These are phyloP conservation scores for Bathelium albidoporum DNA, from an alignment of 495 filamentous ascomycete genomes.

Conservation along the genomic window DNA sequence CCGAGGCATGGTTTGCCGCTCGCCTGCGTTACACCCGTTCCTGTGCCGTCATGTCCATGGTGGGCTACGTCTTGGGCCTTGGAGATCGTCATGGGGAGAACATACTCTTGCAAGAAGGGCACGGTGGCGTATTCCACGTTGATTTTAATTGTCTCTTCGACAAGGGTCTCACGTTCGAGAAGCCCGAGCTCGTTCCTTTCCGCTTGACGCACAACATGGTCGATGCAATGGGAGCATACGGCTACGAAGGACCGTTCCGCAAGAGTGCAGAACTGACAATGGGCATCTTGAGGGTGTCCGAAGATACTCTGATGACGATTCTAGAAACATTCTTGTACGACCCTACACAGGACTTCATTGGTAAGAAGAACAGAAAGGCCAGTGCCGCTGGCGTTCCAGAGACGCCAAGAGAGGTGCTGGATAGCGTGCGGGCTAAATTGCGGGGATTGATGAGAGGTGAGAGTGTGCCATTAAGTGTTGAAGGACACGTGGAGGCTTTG, in stretches of 20 bases:
- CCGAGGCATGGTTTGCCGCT: slow-evolving; percentile 81
- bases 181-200: slow-evolving; percentile 94
- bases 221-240: slow-evolving; percentile 87
- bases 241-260: slow-evolving; percentile 88
- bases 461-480: slow-evolving; percentile 82
- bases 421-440: slow-evolving; percentile 79
- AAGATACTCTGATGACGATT: slow-evolving; percentile 93
- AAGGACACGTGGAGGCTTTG: slow-evolving; percentile 89
- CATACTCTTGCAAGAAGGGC: slow-evolving; percentile 86
- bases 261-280: slow-evolving; percentile 83
- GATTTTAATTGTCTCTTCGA: slow-evolving; percentile 99
- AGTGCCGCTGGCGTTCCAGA: slow-evolving; percentile 57
- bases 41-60: slow-evolving; percentile 99
- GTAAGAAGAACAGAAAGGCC: slow-evolving; percentile 54
- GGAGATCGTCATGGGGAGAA: slow-evolving; percentile 99
- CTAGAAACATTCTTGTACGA: slow-evolving; percentile 95
- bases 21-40: slow-evolving; percentile 88
- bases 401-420: slow-evolving; percentile 80
- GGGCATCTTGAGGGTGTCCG: slow-evolving; percentile 71
- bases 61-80: slow-evolving; percentile 93
- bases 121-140: slow-evolving; percentile 90
- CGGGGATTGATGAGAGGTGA: slow-evolving; percentile 73
- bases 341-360: slow-evolving; percentile 86
- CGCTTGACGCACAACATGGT: slow-evolving; percentile 97
- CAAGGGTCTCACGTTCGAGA: slow-evolving; percentile 91